A percentile compares a stretch with the other conserved stretches of the same genome.
Evolutionary conservation across 2,329 filamentous ascomycete species (phyloP).

Genomic region (Graphilbum sp.): DNA sequence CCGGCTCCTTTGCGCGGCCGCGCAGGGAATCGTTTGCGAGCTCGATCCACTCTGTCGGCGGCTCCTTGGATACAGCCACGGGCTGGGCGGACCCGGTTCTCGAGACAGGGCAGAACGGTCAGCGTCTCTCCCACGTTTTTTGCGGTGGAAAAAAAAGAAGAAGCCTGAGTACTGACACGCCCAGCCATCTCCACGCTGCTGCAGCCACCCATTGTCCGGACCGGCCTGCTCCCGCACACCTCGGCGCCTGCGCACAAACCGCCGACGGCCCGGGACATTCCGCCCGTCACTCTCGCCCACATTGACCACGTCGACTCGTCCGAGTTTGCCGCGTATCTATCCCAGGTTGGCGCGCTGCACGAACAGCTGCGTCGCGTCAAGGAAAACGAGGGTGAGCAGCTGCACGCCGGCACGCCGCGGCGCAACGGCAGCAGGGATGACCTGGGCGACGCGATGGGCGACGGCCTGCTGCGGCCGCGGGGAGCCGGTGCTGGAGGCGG

Average conservation of each 20-base stretch:
- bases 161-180: not conserved
- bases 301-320: constrained; percentile 65
- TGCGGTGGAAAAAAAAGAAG: too few relatives aligned
- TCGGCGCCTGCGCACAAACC: constrained; percentile 54
- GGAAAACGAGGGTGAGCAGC: constrained; percentile 51
- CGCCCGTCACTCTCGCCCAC: constrained; percentile 80
- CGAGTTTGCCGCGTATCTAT: constrained; percentile 70
- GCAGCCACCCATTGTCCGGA: constrained; percentile 76
- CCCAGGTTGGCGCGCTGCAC: constrained; percentile 73
- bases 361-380: constrained; percentile 78
- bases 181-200: constrained; percentile 84
- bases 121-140: constrained; percentile 9
- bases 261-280: constrained; percentile 78
- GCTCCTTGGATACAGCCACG: constrained; percentile 57
- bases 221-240: constrained; percentile 68
- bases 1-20: constrained; percentile 18
- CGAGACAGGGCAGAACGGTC: constrained; percentile 76
- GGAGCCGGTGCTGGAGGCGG: too few relatives aligned
- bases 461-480: constrained; percentile 34
- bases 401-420: constrained; percentile 17
- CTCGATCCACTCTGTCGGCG: constrained; percentile 76
- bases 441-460: constrained; percentile 19
- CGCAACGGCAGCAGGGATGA: constrained; percentile 27
- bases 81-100: constrained; percentile 37
- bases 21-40: constrained; percentile 73